phyloP scores from a whole-genome alignment of 768 basidiomycete species.

The Boletus barrowsii region DNA sequence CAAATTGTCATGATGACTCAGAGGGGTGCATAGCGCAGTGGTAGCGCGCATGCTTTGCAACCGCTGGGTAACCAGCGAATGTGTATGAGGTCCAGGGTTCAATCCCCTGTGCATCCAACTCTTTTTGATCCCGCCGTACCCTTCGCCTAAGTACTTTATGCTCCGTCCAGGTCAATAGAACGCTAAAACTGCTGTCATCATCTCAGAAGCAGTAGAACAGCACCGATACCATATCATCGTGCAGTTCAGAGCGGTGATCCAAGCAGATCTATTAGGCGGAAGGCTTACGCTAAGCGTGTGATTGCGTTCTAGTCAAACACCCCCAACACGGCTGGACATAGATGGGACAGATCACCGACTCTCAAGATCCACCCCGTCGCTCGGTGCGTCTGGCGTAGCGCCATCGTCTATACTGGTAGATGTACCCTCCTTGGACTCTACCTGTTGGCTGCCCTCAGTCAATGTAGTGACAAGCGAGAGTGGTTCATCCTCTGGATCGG shows the following conservation, averaged over 20 bases:
- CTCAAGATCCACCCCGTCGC: not conserved
- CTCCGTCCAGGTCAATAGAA: too few relatives aligned
- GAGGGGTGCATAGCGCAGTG: conserved; percentile 32
- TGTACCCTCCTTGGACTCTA: conserved; percentile 2
- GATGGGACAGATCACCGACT: not conserved
- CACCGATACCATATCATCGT: too few relatives aligned
- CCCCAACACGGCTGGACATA: not conserved
- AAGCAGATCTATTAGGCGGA: conserved; percentile 9
- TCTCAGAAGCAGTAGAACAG: too few relatives aligned
- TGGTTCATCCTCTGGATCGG: conserved; percentile 30
- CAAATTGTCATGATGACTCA: too few relatives aligned
- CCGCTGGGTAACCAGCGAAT: conserved; percentile 3
- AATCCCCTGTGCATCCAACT: conserved; percentile 41
- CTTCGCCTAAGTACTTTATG: too few relatives aligned
- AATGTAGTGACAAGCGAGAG: conserved; percentile 4
- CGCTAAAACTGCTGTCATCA: too few relatives aligned
- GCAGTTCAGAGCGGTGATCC: not conserved
- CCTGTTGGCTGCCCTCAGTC: not conserved
- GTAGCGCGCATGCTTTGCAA: conserved; percentile 45
- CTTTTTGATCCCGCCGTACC: conserved; percentile 4
- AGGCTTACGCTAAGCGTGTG: conserved; percentile 6
- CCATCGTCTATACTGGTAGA: not conserved
- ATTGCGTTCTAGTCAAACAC: not conserved
- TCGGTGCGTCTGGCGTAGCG: not conserved
- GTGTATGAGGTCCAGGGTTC: conserved; percentile 44